phyloP scores from a whole-genome alignment of 129 eudicot species.

The Saussurea involucrata region DNA sequence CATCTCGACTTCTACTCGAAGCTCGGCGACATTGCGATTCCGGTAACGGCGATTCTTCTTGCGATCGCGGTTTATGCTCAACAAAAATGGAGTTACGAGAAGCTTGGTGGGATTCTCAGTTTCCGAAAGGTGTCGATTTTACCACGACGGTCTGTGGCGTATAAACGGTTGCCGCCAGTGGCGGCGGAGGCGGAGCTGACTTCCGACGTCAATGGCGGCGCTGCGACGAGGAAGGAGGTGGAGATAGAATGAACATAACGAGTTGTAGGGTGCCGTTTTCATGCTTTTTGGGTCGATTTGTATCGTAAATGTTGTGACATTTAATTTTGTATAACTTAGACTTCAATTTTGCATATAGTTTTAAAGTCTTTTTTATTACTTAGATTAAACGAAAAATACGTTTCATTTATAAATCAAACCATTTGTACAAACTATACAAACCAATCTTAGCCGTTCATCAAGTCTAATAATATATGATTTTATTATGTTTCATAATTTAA shows the following conservation, averaged over 20 bases:
- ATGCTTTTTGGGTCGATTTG: slow-evolving; percentile 6
- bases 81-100: slow-evolving; percentile 65
- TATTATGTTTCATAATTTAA: too few species aligned
- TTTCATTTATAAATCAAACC: too few species aligned
- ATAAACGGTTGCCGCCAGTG: slow-evolving; percentile 73
- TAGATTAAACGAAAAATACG: too few species aligned
- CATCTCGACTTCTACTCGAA: slow-evolving; percentile 58
- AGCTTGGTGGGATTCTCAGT: slow-evolving; percentile 39
- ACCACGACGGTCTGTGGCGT: slow-evolving; percentile 52
- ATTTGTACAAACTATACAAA: too few species aligned
- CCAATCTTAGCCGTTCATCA: too few species aligned
- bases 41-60: slow-evolving; percentile 42
- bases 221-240: slow-evolving; percentile 31
- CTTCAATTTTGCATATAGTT: slow-evolving; percentile 10
- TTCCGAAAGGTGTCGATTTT: slow-evolving; percentile 43
- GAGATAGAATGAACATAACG: slow-evolving; percentile 38
- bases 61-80: slow-evolving; percentile 59
- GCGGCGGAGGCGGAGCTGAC: slow-evolving; percentile 81
- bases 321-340: too few species aligned
- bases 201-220: slow-evolving; percentile 38
- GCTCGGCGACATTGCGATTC: slow-evolving; percentile 71
- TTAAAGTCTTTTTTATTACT: neutral
- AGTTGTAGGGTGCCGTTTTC: neutral
- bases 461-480: too few species aligned
- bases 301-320: slow-evolving; percentile 10